Base-by-base conservation (phyloP, 2,329 filamentous ascomycete species). In the Colletotrichum euphorbiae region DNA sequence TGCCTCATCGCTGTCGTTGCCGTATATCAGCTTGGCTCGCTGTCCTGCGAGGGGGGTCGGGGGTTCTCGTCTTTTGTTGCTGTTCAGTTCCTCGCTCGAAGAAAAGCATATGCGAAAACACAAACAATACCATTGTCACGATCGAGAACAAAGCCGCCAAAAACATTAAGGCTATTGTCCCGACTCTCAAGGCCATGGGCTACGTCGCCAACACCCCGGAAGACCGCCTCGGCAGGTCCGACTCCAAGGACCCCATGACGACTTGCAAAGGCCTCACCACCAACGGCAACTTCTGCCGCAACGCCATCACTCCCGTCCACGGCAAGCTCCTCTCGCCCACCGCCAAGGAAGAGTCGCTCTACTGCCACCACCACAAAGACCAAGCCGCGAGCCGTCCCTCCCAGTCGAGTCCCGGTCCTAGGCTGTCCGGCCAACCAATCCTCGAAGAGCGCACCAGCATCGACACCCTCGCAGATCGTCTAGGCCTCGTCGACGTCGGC, bases 321-420 rank as follows among this genome's bases (percentile, higher is more conserved):
- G 62, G 69, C 48, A 70, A 62, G 43, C 61, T 55, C 69, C 73
- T 67, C 58, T 77, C 75, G 73, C 69, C 72, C 67, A 73, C 69
- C 69, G 74, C 78, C 69, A 71, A 74, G 21, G 84, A 88, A 54
- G 85, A 89, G 69, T 83, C 80, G n/a, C 86, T 90, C 56, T 98
- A 94, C 80, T 98, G 95, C 83, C 97, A 93, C 91, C 94, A 98
- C 78, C 96, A 99, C 82, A 94, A 93, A 77, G 93, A 96, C 65
- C 96, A 99, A 79, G 93, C 93, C 63, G 93, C 93, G 64, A 75
- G 77, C 72, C 74, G 77, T 65, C 83, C 84, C 8, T 77, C 83
- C 2, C 77, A 77, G 50, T 83, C 83, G 17, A 84, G 80, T 69
- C 81, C 83, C 2, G 82, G 82, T 2, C 82, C 81, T 4, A 77